phyloP scores from a whole-genome alignment of 2,329 filamentous ascomycete species.

The Ceratocystis harringtonii region DNA sequence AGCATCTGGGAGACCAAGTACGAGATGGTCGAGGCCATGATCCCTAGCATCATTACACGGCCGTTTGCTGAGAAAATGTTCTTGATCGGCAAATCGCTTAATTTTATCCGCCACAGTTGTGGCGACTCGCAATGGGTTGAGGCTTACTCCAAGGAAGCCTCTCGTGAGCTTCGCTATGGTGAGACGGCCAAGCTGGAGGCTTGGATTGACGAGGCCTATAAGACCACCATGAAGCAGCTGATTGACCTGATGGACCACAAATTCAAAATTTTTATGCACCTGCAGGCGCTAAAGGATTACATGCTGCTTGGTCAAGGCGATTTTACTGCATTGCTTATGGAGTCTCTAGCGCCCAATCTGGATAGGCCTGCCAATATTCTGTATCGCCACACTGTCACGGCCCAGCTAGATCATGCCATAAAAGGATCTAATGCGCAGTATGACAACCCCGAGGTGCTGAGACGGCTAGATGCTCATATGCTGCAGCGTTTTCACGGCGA shows the following conservation, averaged over 20 bases:
- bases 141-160: slow-evolving; percentile 81
- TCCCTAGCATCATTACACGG: slow-evolving; percentile 76
- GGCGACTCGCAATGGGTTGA: slow-evolving; percentile 92
- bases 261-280: slow-evolving; percentile 85
- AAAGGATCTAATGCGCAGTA: slow-evolving; percentile 94
- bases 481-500: slow-evolving; percentile 90
- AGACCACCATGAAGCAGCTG: slow-evolving; percentile 89
- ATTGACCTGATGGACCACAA: slow-evolving; percentile 90
- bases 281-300: slow-evolving; percentile 85
- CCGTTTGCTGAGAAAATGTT: slow-evolving; percentile 96
- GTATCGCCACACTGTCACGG: slow-evolving; percentile 89
- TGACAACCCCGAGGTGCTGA: slow-evolving; percentile 79
- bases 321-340: slow-evolving; percentile 94
- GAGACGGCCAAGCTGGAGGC: slow-evolving; percentile 82
- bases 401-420: slow-evolving; percentile 95
- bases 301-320: slow-evolving; percentile 89
- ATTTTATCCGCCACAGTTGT: slow-evolving; percentile 94
- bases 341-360: slow-evolving; percentile 80
- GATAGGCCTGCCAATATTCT: slow-evolving; percentile 93
- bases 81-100: slow-evolving; percentile 90
- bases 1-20: slow-evolving; percentile 78
- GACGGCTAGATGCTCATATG: slow-evolving; percentile 92
- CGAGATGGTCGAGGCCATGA: slow-evolving; percentile 42
- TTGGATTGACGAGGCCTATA: slow-evolving; percentile 94
- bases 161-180: slow-evolving; percentile 80